Evolutionary conservation across 805 yeast genomes (phyloP).

Genomic region (Hanseniaspora lindneri): DNA sequence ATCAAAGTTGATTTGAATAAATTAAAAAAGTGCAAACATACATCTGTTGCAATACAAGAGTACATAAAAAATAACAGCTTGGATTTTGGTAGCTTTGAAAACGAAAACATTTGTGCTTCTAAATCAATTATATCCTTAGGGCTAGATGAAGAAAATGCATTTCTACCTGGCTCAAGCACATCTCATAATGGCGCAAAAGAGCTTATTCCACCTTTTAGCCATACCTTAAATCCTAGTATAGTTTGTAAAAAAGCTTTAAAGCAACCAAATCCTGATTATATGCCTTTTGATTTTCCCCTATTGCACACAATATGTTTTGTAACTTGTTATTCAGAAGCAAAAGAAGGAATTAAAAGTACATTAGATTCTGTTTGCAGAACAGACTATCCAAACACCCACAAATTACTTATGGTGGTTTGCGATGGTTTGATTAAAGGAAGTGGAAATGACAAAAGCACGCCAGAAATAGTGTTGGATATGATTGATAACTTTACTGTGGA

Average conservation of each 20-base stretch:
- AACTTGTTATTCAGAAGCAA: slow-evolving; percentile 92
- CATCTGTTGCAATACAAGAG: slow-evolving; percentile 59
- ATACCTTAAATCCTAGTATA: slow-evolving; percentile 46
- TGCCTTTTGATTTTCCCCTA: slow-evolving; percentile 76
- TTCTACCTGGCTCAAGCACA: too few relatives aligned
- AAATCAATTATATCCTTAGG: too few relatives aligned
- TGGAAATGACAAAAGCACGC: slow-evolving; percentile 78
- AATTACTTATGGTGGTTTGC: slow-evolving; percentile 70
- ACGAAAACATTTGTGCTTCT: too few relatives aligned
- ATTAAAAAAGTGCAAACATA: slow-evolving; percentile 23
- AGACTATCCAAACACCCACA: slow-evolving; percentile 91
- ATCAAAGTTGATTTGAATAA: not conserved
- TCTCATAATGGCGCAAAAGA: too few relatives aligned
- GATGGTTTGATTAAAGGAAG: slow-evolving; percentile 93
- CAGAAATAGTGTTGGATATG: slow-evolving; percentile 78
- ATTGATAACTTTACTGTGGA: slow-evolving; percentile 68
- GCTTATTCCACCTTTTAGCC: too few relatives aligned
- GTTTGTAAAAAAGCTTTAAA: slow-evolving; percentile 72
- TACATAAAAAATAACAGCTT: slow-evolving; percentile 26
- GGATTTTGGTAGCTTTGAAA: too few relatives aligned
- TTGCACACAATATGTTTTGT: slow-evolving; percentile 64
- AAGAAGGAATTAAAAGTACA: slow-evolving; percentile 72
- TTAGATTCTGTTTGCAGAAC: slow-evolving; percentile 90
- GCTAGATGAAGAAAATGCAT: too few relatives aligned
- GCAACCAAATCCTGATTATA: slow-evolving; percentile 81